Evolutionary conservation across 768 basidiomycete species (phyloP).

Genomic region (Candolleomyces efflorescens): DNA sequence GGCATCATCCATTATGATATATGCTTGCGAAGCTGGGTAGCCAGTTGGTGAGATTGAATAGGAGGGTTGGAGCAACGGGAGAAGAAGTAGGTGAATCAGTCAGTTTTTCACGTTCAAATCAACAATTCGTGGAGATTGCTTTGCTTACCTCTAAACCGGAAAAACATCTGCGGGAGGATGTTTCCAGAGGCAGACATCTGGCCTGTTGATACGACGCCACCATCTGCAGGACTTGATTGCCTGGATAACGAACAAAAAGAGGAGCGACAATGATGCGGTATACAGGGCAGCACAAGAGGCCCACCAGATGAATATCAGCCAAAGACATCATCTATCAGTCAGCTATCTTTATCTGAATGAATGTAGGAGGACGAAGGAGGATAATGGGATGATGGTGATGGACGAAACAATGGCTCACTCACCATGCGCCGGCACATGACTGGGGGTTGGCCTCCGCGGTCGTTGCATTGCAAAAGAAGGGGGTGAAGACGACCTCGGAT

Average conservation of each 20-base stretch:
- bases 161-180: slow-evolving; percentile 54
- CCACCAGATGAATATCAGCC: neutral
- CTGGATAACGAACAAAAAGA: neutral
- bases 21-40: slow-evolving; percentile 3
- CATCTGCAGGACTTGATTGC: slow-evolving; percentile 11
- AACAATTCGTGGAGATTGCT: neutral
- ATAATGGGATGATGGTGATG: too few species aligned
- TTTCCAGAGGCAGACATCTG: slow-evolving; percentile 35
- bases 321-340: neutral
- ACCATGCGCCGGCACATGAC: slow-evolving; percentile 43
- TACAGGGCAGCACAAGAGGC: neutral
- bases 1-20: neutral
- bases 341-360: neutral
- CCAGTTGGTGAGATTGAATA: too few species aligned
- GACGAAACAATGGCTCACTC: slow-evolving; percentile 11
- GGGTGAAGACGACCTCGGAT: slow-evolving; percentile 41
- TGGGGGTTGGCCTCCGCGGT: slow-evolving; percentile 17
- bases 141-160: slow-evolving; percentile 46
- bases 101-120: neutral
- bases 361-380: neutral
- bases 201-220: slow-evolving; percentile 36
- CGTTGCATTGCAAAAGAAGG: slow-evolving; percentile 40
- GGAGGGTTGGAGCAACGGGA: neutral
- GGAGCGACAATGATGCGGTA: neutral
- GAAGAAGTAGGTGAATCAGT: neutral